Base-by-base conservation (phyloP, 2,329 filamentous ascomycete species). In the Coniochaeta sp. region DNA sequence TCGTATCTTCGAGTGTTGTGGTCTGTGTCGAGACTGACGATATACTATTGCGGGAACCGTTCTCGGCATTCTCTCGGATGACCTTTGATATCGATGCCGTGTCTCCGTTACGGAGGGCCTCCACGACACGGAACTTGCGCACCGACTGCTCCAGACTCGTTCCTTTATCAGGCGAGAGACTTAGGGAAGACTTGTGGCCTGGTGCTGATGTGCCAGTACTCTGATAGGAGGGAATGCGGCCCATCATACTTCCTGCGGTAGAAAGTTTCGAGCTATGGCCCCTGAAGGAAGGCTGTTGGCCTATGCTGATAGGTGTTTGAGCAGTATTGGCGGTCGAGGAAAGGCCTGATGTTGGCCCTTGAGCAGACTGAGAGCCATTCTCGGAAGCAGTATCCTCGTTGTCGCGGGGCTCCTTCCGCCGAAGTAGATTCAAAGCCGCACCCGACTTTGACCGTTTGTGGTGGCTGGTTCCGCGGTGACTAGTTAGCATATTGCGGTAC, bases 111-210 rank as follows among this genome's bases (percentile, higher is more conserved):
- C 93, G 86, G 65, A 99, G 79, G 47, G 93, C 89, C 76, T 98
- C 95, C 70, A 98, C 96, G 55, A 97, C 86, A 66, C 93, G 88
- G 74, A 99, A 99, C 66, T 96, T 93, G 70, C 89, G 87, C 59
- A 99, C 91, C 0, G 93, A 97, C 74, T 96, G 92, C 71, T 99
- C 93, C 61, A 99, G 89, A 26, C 85, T 87, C 38, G 70, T 74
- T 28, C 73, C 75, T 68, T 79, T 83, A 58, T 79, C 78, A 44
- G 61, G 59, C 11, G 59, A 68, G 63, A 66, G 63, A 24, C 47
- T 52, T 31, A n/a, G 47, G 24, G 47, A 52, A 31, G 24, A 31
- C 47, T 17, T 66, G 66, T 62, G 69, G 67, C 64, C 64, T 66
- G 62, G 72, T 62, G 67, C 71, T 61, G 67, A 68, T 68, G 68